Evolutionary conservation across 2,329 filamentous ascomycete genomes (phyloP), one percentile per base, ranked within the genome.

Genomic region (Daldinia eschscholtzii): DNA sequence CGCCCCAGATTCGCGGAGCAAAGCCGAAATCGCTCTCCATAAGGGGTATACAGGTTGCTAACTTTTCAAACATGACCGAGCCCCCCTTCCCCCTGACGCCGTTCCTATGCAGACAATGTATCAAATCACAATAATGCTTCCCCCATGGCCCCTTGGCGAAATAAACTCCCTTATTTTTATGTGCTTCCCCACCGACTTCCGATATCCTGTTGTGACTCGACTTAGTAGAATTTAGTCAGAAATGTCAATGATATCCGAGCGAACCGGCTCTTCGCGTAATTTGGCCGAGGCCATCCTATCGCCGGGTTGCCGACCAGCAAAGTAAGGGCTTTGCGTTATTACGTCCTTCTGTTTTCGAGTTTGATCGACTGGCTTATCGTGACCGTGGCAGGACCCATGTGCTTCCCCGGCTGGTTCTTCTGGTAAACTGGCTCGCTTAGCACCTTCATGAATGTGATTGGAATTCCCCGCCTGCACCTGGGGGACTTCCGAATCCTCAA

Each of bases 1-100:
- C 48, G 30, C 61, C 55, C 56, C 41, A 41, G 37, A 39, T 28
- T 57, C 60, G 44, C 46, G 52, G 60, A 30, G 20, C 23, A 53
- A 37, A 71, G 57, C 30, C 41, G n/a, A 52, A 48, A 55, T 58
- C 39, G 59, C 68, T 64, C 55, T 64, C 52, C 57, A 37, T 68
- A 46, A 61, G 71, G 71, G 73, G 74, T 74, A 75, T 76, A 75
- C 57, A 58, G 67, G 63, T 57, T 57, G 61, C 64, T 70, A 65
- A 61, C 13, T 63, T 57, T 12, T 59, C 10, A 66, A 33, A 70
- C 62, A 46, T 39, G 55, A 64, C 67, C 61, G 18, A 23, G 2
- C 33, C 33, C 10, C 33, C 33, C 33, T 9, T 9, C 5, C 30
- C 15, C 46, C 53, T 41, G 53, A 72, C 73, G 70, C 73, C 73